Evolutionary conservation across 2,329 filamentous ascomycete species (phyloP), one percentile per base, ranked within the genome.

Genomic region (Colletotrichum filicis): DNA sequence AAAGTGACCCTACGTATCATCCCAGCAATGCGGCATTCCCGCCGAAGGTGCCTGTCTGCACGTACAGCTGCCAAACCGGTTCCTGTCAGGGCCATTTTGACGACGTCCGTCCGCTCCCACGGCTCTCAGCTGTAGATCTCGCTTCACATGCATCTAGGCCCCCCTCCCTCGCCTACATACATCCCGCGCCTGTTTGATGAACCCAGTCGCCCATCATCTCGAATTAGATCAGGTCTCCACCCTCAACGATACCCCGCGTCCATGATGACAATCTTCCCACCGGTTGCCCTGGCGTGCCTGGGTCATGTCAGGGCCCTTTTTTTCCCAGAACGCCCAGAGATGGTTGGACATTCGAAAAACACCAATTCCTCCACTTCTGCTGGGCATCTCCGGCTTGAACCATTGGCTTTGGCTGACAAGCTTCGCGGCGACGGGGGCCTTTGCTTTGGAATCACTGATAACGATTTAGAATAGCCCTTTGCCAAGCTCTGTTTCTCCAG

Each of bases 181-280:
- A 73, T 73, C 61, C 67, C 67, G 56, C 66, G 49, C 35, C 35
- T 65, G 55, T 61, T 56, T 57, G 60, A 52, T 60, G 55, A 73
- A 61, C 66, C 66, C 66, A 49, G 71, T 70, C 66, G 60, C 67
- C 60, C 71, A 66, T 73, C 71, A 71, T 66, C 66, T 71, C 28
- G 66, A 73, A 65, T 73, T 73, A 73, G 71, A 73, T 58, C 71
- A 57, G 26, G 49, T 14, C 42, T 52, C 66, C 66, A 61, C 66
- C 28, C 14, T 42, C 19, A 59, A 32, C 56, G 56, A 70, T 61
- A 70, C 60, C 70, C 70, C 60, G 42, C 70, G 55, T 52, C 35
- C 60, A 70, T 37, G 37, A 57, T 61, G 30, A 19, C 22, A 30
- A 32, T 42, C 46, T 28, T 12, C 56, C 46, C 42, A 49, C 5